Percentiles rank a stretch among this genome's conserved stretches.
These are phyloP conservation scores for Cladophialophora psammophila DNA, from an alignment of 2,329 filamentous ascomycete species.

Conservation along the genomic window DNA sequence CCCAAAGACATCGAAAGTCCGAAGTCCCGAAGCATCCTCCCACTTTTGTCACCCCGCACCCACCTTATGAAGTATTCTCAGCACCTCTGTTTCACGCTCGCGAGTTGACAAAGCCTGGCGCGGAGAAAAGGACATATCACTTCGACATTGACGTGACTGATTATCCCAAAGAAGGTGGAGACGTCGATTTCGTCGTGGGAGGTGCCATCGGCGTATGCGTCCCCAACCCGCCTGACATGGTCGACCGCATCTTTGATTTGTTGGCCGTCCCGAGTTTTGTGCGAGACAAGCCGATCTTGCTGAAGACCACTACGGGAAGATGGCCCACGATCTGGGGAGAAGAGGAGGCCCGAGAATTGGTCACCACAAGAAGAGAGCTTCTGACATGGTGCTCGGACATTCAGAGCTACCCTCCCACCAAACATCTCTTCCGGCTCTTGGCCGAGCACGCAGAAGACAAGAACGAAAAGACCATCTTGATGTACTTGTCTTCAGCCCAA, in stretches of 20 bases:
- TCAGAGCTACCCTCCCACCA: conserved; percentile 90
- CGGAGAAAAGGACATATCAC: conserved; percentile 96
- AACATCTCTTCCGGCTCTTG: conserved; percentile 81
- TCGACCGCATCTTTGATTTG: conserved; percentile 83
- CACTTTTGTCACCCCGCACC: conserved; percentile 89
- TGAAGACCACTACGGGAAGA: conserved; percentile 80
- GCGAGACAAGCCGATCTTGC: conserved; percentile 80
- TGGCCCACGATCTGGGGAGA: conserved; percentile 99
- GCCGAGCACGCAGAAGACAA: conserved; percentile 82
- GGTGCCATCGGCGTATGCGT: conserved; percentile 94
- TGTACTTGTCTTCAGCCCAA: conserved; percentile 85
- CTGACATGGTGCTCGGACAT: conserved; percentile 95
- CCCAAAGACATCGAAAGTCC: conserved; percentile 11
- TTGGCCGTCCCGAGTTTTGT: conserved; percentile 82
- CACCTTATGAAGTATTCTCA: conserved; percentile 88
- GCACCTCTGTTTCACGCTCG: conserved; percentile 85
- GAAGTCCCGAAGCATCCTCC: conserved; percentile 70
- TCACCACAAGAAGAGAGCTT: conserved; percentile 89
- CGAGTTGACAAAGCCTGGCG: conserved; percentile 84
- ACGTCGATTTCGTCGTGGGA: conserved; percentile 92
- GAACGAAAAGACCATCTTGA: conserved; percentile 87
- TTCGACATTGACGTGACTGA: conserved; percentile 97
- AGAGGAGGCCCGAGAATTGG: conserved; percentile 80
- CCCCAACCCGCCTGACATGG: conserved; percentile 77
- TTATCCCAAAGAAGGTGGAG: conserved; percentile 81